phyloP scores from a whole-genome alignment of 1,284 basidiomycete genomes.

The Trametes hirsuta region DNA sequence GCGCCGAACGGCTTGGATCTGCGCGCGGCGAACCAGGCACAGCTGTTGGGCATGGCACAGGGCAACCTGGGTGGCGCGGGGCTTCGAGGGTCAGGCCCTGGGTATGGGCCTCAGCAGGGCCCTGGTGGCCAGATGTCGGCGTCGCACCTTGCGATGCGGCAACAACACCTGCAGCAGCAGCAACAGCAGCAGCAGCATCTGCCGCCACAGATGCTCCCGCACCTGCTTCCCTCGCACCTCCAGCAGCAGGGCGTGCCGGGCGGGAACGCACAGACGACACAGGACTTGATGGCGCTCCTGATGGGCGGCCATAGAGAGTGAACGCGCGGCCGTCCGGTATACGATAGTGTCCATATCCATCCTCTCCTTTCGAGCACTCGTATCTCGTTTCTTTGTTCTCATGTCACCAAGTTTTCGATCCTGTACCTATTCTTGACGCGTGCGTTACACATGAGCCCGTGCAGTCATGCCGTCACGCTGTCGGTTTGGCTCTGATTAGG shows the following conservation, averaged over 20 bases:
- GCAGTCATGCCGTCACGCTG: slow-evolving; percentile 1
- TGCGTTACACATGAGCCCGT: slow-evolving; percentile 5
- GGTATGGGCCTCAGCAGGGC: slow-evolving; percentile 56
- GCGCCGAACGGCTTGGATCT: slow-evolving; percentile 59
- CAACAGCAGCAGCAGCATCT: slow-evolving; percentile 48
- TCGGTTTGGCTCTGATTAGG: slow-evolving; percentile 1
- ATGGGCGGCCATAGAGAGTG: slow-evolving; percentile 74
- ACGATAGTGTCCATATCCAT: slow-evolving; percentile 16
- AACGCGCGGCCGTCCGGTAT: slow-evolving; percentile 22
- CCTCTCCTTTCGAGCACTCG: slow-evolving; percentile 2
- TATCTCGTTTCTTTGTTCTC: neutral
- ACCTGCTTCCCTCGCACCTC: slow-evolving; percentile 61
- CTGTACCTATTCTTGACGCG: slow-evolving; percentile 26
- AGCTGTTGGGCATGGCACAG: slow-evolving; percentile 51
- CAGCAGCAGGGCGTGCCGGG: slow-evolving; percentile 56
- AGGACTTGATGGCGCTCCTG: slow-evolving; percentile 78
- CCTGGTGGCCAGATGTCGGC: slow-evolving; percentile 44
- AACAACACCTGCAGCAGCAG: slow-evolving; percentile 33
- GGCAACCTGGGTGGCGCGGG: slow-evolving; percentile 39
- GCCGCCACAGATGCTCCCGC: slow-evolving; percentile 58
- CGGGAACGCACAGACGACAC: slow-evolving; percentile 56
- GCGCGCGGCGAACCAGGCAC: slow-evolving; percentile 52
- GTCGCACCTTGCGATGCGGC: slow-evolving; percentile 43
- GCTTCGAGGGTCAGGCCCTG: slow-evolving; percentile 42
- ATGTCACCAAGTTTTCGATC: slow-evolving; percentile 7